phyloP scores from a whole-genome alignment of 164 flowering plant species.

The Stephania yunnanensis region DNA sequence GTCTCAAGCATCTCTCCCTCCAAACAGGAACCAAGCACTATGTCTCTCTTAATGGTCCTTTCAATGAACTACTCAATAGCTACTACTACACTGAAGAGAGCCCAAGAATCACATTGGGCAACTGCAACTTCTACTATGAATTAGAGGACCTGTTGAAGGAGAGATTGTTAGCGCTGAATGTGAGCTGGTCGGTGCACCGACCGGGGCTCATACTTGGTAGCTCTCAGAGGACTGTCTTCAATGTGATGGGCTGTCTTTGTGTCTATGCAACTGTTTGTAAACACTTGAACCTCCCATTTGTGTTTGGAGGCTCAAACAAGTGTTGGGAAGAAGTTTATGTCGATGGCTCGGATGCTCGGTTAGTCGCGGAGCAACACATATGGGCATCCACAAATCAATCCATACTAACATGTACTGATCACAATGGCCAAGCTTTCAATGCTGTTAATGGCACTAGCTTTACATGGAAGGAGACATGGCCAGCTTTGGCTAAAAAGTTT shows the following conservation, averaged over 20 bases:
- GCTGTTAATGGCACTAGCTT: constrained; percentile 53
- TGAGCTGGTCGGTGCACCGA: constrained; percentile 74
- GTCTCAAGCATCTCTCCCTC: constrained; percentile 64
- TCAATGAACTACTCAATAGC: background rate
- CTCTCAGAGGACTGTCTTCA: constrained; percentile 48
- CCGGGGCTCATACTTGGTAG: constrained; percentile 75
- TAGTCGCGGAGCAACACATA: constrained; percentile 79
- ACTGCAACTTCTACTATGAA: constrained; percentile 53
- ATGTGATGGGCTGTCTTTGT: constrained; percentile 67
- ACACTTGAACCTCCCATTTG: constrained; percentile 58
- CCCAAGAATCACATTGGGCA: constrained; percentile 35
- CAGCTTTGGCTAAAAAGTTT: constrained; percentile 39
- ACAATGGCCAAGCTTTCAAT: constrained; percentile 57
- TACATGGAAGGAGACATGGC: constrained; percentile 81
- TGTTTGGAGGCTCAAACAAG: constrained; percentile 63
- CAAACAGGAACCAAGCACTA: constrained; percentile 90
- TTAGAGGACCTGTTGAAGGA: constrained; percentile 70
- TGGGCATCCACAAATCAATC: constrained; percentile 55
- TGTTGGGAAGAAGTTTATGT: constrained; percentile 71
- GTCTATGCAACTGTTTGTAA: constrained; percentile 71
- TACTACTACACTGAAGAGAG: constrained; percentile 45
- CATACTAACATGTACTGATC: constrained; percentile 1
- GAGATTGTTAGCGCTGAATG: constrained; percentile 28
- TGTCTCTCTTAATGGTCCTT: constrained; percentile 31
- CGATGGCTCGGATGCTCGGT: constrained; percentile 71